Base-by-base conservation (phyloP, 495 filamentous ascomycete genomes). In the Usnea hakonensis region DNA sequence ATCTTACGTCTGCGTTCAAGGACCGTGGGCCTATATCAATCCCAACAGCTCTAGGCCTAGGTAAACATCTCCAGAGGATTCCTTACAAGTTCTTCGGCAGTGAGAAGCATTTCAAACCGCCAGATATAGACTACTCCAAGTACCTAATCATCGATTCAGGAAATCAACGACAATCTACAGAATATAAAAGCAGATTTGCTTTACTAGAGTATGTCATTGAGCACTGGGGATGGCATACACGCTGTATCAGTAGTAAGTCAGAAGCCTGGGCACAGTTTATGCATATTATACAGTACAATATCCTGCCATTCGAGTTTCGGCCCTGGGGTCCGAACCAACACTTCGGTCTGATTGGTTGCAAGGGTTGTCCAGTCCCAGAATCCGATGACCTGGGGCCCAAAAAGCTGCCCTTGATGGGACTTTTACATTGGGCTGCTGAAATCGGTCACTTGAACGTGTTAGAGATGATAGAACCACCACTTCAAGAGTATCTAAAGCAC, bases 281-380 rank as follows among this genome's bases (percentile, higher is more conserved):
- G 44, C n/a, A 54, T 44, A 21, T 66, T 2, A 46, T 56, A 8
- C 32, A 52, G 26, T 16, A 58, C 60, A 58, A 58, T 13, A 17
- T 23, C 30, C 44, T 62, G 5, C 9, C 38, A 28, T 65, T 65
- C 37, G 54, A 63, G n/a, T 35, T 66, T 26, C 56, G 64, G 32
- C 64, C 64, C 0, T 66, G 64, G 64, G 64, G 60, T 26, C 9
- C 14, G 7, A 63, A 62, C 53, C 28, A 63, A 30, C 59, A 63
- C 32, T 60, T 44, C 60, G 56, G 62, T 3, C 35, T 35, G 10
- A 32, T 43, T 41, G 62, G 62, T 19, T 64, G 56, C 46, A 58
- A 32, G 21, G 55, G 40, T 16, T 60, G 62, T 59, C 43, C 62
- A 8, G 26, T 26, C 5, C 10, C 35, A 9, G 43, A 28, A 0